Percentiles rank a stretch among this genome's conserved stretches.
Conservation (phyloP, 2,329 filamentous ascomycete species). For the Fusarium sulawesiense region DNA sequence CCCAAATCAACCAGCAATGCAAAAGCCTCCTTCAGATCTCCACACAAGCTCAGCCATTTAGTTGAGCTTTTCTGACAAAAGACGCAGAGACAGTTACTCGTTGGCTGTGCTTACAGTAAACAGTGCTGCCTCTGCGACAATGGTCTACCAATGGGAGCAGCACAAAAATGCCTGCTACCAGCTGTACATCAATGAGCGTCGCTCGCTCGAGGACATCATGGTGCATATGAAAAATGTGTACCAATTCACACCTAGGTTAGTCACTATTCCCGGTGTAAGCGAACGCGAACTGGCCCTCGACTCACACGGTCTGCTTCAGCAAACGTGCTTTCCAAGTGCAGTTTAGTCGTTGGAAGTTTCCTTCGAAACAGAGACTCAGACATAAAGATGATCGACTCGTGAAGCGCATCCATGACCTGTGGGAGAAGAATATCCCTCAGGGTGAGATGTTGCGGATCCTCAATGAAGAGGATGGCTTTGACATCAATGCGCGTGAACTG, state of each 20-base stretch:
- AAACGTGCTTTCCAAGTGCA: conserved; percentile 82
- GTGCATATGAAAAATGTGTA: conserved; percentile 73
- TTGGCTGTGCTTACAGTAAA: conserved; percentile 18
- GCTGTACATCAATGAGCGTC: conserved; percentile 82
- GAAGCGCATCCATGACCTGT: conserved; percentile 78
- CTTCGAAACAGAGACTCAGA: conserved; percentile 76
- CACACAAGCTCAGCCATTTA: conserved; percentile 35
- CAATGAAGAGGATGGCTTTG: conserved; percentile 75
- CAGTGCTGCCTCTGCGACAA: conserved; percentile 44
- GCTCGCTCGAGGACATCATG: conserved; percentile 79
- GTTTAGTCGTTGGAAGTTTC: conserved; percentile 83
- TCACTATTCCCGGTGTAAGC: conserved; percentile 11
- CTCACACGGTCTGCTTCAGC: conserved; percentile 55
- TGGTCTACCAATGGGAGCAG: conserved; percentile 62
- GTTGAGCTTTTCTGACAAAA: conserved; percentile 43
- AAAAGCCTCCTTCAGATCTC: conserved; percentile 32
- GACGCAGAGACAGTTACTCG: conserved; percentile 32
- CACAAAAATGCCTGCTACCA: conserved; percentile 60
- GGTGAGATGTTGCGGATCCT: conserved; percentile 78
- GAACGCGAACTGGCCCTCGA: not conserved
- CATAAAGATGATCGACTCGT: conserved; percentile 76
- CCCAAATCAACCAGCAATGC: conserved; percentile 46
- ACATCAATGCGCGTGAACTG: conserved; percentile 77
- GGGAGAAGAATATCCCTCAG: conserved; percentile 79
- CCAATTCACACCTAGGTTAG: conserved; percentile 73